phyloP scores from a whole-genome alignment of 805 yeast species.

The Metschnikowia reukaufii region DNA sequence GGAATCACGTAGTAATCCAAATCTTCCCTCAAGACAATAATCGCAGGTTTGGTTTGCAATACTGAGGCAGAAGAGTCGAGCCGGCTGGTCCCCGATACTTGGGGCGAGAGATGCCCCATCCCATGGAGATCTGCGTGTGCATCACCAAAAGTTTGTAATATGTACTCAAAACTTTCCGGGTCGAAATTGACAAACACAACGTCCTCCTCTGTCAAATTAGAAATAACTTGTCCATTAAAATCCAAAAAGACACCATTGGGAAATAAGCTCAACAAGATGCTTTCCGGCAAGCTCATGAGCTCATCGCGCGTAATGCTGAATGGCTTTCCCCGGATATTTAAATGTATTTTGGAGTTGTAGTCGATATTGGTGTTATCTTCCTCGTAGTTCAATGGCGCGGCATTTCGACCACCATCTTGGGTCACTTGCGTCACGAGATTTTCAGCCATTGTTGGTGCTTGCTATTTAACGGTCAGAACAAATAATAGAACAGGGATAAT shows the following conservation, averaged over 20 bases:
- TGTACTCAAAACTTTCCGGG: constrained; percentile 83
- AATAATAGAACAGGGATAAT: no score
- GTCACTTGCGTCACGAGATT: constrained; percentile 74
- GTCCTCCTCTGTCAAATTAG: constrained; percentile 77
- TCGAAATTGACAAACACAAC: constrained; percentile 82
- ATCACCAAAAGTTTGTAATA: constrained; percentile 65
- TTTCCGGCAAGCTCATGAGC: constrained; percentile 88
- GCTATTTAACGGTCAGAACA: neutral
- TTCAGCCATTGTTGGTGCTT: constrained; percentile 32
- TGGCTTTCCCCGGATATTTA: constrained; percentile 71
- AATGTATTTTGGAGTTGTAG: constrained; percentile 65
- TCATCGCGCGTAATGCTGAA: constrained; percentile 85
- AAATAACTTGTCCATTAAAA: constrained; percentile 70
- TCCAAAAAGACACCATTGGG: constrained; percentile 90
- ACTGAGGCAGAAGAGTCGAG: constrained; percentile 53
- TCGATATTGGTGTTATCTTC: constrained; percentile 42
- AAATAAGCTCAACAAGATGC: constrained; percentile 78
- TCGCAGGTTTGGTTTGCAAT: constrained; percentile 78
- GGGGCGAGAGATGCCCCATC: constrained; percentile 33
- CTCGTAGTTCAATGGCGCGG: constrained; percentile 23
- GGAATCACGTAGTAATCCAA: constrained; percentile 91
- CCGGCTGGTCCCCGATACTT: constrained; percentile 22
- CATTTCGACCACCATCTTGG: constrained; percentile 32
- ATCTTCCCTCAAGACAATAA: constrained; percentile 91
- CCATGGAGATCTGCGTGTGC: constrained; percentile 60